These are phyloP conservation scores for Chaetomidium leptoderma DNA, from an alignment of 495 filamentous ascomycete species.

Conservation along the genomic window DNA sequence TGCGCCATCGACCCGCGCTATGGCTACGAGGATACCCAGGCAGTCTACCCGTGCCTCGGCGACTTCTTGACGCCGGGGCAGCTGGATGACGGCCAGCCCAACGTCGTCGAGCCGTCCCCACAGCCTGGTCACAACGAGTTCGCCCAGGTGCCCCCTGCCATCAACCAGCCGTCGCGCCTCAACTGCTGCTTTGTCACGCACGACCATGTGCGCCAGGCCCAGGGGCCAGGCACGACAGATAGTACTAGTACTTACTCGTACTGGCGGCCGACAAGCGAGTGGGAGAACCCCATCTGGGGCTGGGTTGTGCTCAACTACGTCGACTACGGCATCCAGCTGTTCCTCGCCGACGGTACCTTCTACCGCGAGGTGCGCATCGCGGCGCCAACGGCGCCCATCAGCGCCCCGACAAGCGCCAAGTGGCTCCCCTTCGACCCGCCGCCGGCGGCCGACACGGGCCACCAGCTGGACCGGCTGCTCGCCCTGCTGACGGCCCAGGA, in stretches of 20 bases:
- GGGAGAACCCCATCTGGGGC: conserved; percentile 51
- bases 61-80: no score
- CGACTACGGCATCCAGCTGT: conserved; percentile 48
- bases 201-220: no score
- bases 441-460: conserved; percentile 3
- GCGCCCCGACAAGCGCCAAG: conserved; percentile 14
- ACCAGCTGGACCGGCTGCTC: conserved; percentile 39
- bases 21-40: conserved; percentile 20
- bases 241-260: conserved; percentile 18
- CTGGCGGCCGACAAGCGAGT: conserved; percentile 33
- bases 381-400: conserved; percentile 23
- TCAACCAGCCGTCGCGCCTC: conserved; percentile 49
- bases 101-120: conserved; percentile 10
- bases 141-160: conserved; percentile 43
- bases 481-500: conserved; percentile 22
- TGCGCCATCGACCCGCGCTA: conserved; percentile 32
- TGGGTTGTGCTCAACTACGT: conserved; percentile 53
- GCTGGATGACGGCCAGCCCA: no score
- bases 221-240: no score
- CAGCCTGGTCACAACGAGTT: no score
- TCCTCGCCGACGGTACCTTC: conserved; percentile 47
- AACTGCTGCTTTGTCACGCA: conserved; percentile 34
- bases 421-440: conserved; percentile 38
- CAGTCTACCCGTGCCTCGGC: conserved; percentile 33
- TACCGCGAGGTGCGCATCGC: conserved; percentile 46